Evolutionary conservation across 2,329 filamentous ascomycete genomes (phyloP).

Genomic region (Claviceps purpurea): DNA sequence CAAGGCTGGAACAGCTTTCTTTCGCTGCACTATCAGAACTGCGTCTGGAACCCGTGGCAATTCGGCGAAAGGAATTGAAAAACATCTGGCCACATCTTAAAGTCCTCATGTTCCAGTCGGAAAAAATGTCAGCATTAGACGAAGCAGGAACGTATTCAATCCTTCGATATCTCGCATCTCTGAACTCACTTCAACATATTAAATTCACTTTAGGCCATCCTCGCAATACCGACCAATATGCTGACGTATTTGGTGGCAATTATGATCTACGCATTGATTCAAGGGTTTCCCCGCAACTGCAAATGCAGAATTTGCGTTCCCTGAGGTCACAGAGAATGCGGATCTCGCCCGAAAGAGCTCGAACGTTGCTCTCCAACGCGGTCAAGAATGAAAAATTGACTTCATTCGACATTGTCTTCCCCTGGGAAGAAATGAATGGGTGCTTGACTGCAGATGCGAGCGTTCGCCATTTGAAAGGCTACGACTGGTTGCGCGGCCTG

Average conservation of each 20-base stretch:
- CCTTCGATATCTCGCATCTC: constrained; percentile 13
- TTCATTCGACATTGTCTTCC: constrained; percentile 24
- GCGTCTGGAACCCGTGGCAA: no score
- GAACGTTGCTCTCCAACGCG: constrained; percentile 13
- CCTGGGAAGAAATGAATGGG: constrained; percentile 4
- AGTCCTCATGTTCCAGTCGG: constrained; percentile 11
- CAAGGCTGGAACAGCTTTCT: not conserved
- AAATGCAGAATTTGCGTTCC: constrained; percentile 15
- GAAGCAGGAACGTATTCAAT: not conserved
- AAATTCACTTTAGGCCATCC: constrained; percentile 13
- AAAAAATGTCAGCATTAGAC: no score
- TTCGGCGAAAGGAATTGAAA: constrained; percentile 9
- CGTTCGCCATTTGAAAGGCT: no score
- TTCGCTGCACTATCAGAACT: no score
- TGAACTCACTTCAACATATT: constrained; percentile 16
- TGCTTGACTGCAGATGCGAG: no score
- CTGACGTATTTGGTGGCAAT: constrained; percentile 5
- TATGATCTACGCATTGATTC: not conserved
- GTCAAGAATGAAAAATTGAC: constrained; percentile 16
- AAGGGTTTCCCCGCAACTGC: constrained; percentile 4
- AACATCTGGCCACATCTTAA: not conserved
- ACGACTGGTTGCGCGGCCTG: no score
- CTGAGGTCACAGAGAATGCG: constrained; percentile 16
- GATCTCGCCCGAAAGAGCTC: constrained; percentile 13
- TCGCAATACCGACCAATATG: constrained; percentile 3